Evolutionary conservation across 2,329 filamentous ascomycete species (phyloP).

Genomic region (Alternaria brassicae): DNA sequence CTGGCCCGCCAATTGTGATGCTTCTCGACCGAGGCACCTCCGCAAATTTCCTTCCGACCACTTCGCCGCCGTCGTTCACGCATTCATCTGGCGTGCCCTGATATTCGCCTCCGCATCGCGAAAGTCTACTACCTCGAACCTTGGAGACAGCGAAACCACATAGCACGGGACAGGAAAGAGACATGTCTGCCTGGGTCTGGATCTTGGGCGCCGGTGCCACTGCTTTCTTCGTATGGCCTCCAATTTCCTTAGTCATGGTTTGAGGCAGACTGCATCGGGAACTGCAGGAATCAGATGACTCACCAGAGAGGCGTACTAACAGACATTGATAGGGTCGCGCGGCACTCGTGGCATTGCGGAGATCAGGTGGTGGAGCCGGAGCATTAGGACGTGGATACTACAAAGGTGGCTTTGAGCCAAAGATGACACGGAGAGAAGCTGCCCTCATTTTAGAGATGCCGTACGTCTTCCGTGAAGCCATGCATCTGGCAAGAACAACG

Average conservation of each 20-base stretch:
- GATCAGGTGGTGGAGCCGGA: conserved; percentile 73
- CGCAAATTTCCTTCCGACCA: conserved; percentile 21
- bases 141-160: not conserved
- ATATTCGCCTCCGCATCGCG: conserved; percentile 5
- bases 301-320: not conserved
- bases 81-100: not conserved
- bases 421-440: conserved; percentile 93
- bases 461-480: no score
- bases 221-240: conserved; percentile 66
- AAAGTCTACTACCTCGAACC: conserved; percentile 1
- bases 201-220: conserved; percentile 68
- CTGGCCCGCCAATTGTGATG: conserved; percentile 20
- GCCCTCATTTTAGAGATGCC: conserved; percentile 87
- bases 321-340: conserved; percentile 75
- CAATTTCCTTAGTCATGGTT: not conserved
- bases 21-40: conserved; percentile 31
- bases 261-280: not conserved
- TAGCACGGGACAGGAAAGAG: conserved; percentile 7
- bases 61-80: conserved; percentile 9
- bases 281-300: not conserved
- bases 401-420: conserved; percentile 96
- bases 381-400: conserved; percentile 91
- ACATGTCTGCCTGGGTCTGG: conserved; percentile 65
- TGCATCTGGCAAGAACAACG: no score
- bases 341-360: conserved; percentile 85